Conservation (phyloP, 495 filamentous ascomycete genomes). For the Hypoxylon fuscum region DNA sequence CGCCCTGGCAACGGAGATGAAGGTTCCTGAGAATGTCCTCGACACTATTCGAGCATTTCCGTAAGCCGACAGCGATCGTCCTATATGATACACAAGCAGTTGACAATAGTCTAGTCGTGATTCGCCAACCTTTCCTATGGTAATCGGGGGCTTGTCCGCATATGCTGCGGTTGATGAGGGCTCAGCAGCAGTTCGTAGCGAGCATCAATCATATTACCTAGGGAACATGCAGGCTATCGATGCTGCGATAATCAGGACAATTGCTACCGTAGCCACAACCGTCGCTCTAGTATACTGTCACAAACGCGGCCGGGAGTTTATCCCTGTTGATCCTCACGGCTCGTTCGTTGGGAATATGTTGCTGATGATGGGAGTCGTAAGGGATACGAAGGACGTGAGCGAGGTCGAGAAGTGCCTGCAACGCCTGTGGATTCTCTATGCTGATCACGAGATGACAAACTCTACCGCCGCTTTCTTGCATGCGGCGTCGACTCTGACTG, state of each 20-base stretch:
- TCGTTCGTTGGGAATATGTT: constrained; percentile 14
- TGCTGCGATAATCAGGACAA: constrained; percentile 45
- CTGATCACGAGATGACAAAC: constrained; percentile 59
- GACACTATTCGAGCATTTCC: constrained; percentile 41
- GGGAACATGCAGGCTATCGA: constrained; percentile 45
- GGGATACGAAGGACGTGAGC: constrained; percentile 1
- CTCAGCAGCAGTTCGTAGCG: constrained; percentile 44
- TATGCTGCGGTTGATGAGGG: constrained; percentile 15
- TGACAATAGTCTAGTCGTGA: constrained; percentile 22
- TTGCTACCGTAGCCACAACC: constrained; percentile 46
- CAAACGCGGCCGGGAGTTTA: constrained; percentile 50
- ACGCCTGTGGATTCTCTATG: constrained; percentile 49
- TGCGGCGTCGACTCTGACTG: constrained; percentile 45
- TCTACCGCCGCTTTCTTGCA: constrained; percentile 58
- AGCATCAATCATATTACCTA: constrained; percentile 48
- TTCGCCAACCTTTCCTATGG: too few relatives aligned
- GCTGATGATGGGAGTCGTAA: constrained; percentile 19
- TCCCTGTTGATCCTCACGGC: constrained; percentile 37
- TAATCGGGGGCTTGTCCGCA: constrained; percentile 38
- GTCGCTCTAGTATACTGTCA: constrained; percentile 42
- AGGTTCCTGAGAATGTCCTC: constrained; percentile 37
- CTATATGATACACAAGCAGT: not conserved
- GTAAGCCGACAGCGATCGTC: constrained; percentile 9
- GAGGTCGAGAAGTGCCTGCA: constrained; percentile 42
- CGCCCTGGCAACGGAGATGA: too few relatives aligned